These are phyloP conservation scores for Saxophila tyrrhenica DNA, from an alignment of 495 filamentous ascomycete genomes.

Conservation along the genomic window DNA sequence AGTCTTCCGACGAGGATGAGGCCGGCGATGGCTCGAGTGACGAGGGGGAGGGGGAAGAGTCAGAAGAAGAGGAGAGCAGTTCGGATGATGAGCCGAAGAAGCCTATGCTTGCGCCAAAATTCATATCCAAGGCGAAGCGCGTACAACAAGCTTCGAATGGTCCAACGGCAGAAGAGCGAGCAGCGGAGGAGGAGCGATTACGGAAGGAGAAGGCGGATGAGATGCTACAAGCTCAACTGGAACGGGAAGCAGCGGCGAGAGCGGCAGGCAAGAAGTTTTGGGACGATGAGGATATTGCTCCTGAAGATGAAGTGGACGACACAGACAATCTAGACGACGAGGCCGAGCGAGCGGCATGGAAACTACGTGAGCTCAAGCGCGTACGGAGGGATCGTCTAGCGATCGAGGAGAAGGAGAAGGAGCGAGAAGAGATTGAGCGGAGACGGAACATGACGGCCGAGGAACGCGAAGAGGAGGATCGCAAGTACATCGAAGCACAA, in stretches of 20 bases:
- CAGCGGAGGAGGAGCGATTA: slow-evolving; percentile 49
- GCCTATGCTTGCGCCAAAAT: slow-evolving; percentile 76
- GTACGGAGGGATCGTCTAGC: slow-evolving; percentile 74
- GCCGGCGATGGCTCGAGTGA: slow-evolving; percentile 8
- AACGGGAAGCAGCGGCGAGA: slow-evolving; percentile 62
- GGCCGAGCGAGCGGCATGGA: slow-evolving; percentile 86
- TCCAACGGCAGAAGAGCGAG: slow-evolving; percentile 33
- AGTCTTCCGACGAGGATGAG: slow-evolving; percentile 18
- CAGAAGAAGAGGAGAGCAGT: slow-evolving; percentile 48
- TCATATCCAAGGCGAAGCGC: slow-evolving; percentile 76
- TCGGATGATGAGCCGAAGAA: slow-evolving; percentile 29
- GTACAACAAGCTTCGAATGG: slow-evolving; percentile 26
- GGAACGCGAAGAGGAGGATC: slow-evolving; percentile 78
- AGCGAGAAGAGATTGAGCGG: slow-evolving; percentile 81
- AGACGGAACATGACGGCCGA: slow-evolving; percentile 76
- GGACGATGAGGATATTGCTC: slow-evolving; percentile 67
- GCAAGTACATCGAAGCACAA: slow-evolving; percentile 62
- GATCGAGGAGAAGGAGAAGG: slow-evolving; percentile 73
- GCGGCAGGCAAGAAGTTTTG: slow-evolving; percentile 67
- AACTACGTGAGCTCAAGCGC: slow-evolving; percentile 78
- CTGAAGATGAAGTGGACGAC: slow-evolving; percentile 66
- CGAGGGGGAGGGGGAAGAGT: slow-evolving; percentile 8
- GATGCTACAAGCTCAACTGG: slow-evolving; percentile 78
- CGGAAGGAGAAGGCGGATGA: slow-evolving; percentile 59
- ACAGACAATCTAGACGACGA: slow-evolving; percentile 78